Percentiles rank a stretch among this genome's conserved stretches.
phyloP scores from a whole-genome alignment of 805 yeast genomes.

The Yamadazyma phyllophila region DNA sequence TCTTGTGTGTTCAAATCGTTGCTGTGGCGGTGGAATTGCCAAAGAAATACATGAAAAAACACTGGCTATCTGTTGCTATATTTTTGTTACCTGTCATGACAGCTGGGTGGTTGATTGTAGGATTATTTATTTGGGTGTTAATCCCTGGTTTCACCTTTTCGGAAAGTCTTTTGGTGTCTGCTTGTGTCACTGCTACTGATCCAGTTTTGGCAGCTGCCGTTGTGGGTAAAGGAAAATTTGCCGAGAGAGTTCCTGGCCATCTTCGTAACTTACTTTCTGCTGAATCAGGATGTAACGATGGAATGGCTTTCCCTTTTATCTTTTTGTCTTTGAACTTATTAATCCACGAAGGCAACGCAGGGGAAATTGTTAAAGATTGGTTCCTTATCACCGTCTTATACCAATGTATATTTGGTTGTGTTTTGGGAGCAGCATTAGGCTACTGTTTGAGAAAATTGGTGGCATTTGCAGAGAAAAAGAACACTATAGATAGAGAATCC shows the following conservation, averaged over 20 bases:
- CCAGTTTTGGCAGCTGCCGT: conserved; percentile 95
- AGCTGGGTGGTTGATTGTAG: conserved; percentile 81
- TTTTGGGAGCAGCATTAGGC: conserved; percentile 74
- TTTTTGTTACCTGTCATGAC: conserved; percentile 87
- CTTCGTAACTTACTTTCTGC: conserved; percentile 79
- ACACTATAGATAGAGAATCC: conserved; percentile 82
- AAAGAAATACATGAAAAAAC: conserved; percentile 79
- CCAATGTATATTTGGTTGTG: conserved; percentile 77
- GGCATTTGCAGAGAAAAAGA: conserved; percentile 65
- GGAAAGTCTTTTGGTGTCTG: conserved; percentile 71
- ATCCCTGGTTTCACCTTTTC: conserved; percentile 72
- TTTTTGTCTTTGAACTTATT: conserved; percentile 66
- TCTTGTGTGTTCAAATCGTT: conserved; percentile 82
- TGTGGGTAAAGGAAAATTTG: conserved; percentile 91
- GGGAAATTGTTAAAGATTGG: conserved; percentile 78
- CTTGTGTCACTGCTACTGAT: conserved; percentile 93
- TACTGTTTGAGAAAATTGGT: conserved; percentile 67
- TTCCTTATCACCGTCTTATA: conserved; percentile 70
- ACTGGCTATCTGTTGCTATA: conserved; percentile 73
- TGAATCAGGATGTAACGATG: conserved; percentile 90
- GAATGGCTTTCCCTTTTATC: conserved; percentile 93
- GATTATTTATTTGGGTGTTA: conserved; percentile 73
- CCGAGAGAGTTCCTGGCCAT: conserved; percentile 90
- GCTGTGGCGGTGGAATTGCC: conserved; percentile 96
- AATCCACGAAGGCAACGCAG: conserved; percentile 60